Evolutionary conservation across 768 basidiomycete genomes (phyloP), one percentile per base, ranked within the genome.

Genomic region (Pisolithus tinctorius): DNA sequence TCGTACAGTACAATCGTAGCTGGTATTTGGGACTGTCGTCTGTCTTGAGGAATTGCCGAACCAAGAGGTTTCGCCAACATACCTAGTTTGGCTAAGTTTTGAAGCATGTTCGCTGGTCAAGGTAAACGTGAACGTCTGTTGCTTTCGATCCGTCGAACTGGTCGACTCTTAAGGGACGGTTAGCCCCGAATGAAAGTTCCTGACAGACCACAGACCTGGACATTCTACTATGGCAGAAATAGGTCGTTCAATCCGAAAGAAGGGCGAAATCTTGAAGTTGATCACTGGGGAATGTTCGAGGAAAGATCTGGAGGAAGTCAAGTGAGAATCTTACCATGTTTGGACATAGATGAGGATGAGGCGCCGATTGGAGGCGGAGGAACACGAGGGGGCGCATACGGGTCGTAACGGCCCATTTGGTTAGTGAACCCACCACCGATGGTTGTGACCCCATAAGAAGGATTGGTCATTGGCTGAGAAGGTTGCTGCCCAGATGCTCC

Each of bases 1-100:
- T 90, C 0, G 93, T 94, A 73, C 92, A 93, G 68, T 88, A 94
- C 7, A 95, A 70, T 34, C 91, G 83, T 38, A 95, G 75, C 66
- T 93, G 90, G 65, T 84, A 85, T 57, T 80, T 83, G 14, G 81
- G 66, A 26, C 86, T 90, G 56, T 13, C 45, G 36, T 49, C 42
- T 30, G 31, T 20, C 36, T 50, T 63, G 51, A 63, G 52, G 34
- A 37, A 36, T 31, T n/a, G 30, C 10, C n/a, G 4, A n/a, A 23
- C 37, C 53, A 43, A 51, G 34, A n/a, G 40, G 54, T 38, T 46
- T 41, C 50, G 44, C 34, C 34, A 25, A 67, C 75, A 42, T 63
- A 87, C 89, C 71, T 75, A 23, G 79, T 60, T 25, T 75, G 72
- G 53, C 68, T 74, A 47, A 93, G 63, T 66, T 86, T 88, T 46